Evolutionary conservation across 768 basidiomycete genomes (phyloP), one percentile per base, ranked within the genome.

Genomic region (Exsudoporus frostii): DNA sequence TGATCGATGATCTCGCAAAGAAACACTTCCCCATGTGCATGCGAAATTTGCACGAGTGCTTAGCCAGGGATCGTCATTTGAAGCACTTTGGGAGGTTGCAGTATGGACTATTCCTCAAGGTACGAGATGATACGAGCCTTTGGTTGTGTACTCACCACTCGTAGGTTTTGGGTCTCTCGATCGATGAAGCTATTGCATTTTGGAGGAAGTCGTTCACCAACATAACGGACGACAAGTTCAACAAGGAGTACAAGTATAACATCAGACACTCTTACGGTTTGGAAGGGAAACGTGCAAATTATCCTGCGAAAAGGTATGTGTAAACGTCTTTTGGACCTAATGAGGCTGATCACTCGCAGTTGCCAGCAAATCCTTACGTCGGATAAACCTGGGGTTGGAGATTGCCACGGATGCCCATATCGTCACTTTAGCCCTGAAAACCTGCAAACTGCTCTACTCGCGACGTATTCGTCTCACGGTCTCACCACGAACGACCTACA

Each of bases 171-270:
- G 97, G 97, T 8, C 72, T 99, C 52, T 87, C 95, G 0, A 83
- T 99, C 33, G 96, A 99, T 15, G 97, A 99, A 71, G 94, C 97
- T 1, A 68, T 98, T 43, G 73, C 80, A 10, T 99, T 97, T 71
- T 99, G 97, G 97, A 78, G 92, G 49, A 90, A 85, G 65, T 86
- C 90, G 24, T 97, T 96, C 67, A 83, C 71, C 9, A 70, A 69
- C 7, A 83, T 92, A 50, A 84, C 86, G 10, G 96, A 98, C 53
- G 93, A 98, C 73, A 88, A 92, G 68, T 99, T 98, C 73, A 96
- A 95, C 76, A 99, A 98, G 67, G 90, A 97, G 66, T 87, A 98
- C 79, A 87, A 84, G 62, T 99, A 99, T 70, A 99, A 98, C 59
- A 94, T 99, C 62, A 86, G 96, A 41, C 97, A 99, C 68, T 86